Evolutionary conservation across 805 yeast genomes (phyloP), one percentile per base, ranked within the genome.

Genomic region (Lipomyces starkeyi): DNA sequence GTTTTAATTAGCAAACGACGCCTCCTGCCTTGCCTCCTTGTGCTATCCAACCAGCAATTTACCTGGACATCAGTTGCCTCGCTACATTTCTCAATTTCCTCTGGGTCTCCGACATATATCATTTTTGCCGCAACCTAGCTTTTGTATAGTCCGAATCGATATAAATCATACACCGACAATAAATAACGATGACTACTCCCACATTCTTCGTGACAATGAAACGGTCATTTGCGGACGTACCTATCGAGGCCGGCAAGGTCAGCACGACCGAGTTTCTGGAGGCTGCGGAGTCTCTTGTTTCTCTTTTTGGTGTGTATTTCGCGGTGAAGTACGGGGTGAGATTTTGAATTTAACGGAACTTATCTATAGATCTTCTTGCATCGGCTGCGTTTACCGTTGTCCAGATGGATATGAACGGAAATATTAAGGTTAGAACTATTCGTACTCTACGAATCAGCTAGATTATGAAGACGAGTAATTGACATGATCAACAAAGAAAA

Each of bases 401-500:
- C 66, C 96, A 91, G 78, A 89, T 84, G 73, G 97, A 92, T 78
- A 88, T 92, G 91, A 88, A 85, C 40, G 97, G 97, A 52, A 92
- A 92, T 80, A 89, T 92, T 78, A 82, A 83, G 76, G 78, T 75
- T 32, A 14, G 35, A 27, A 53, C 14, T 20, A 14, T 43, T 63
- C 59, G 67, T 1, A 13, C 13, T 29, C 14, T 17, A 25, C 32
- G n/a, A 14, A 62, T 13, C 9, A 17, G 22, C 20, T 43, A 17
- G 17, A 43, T 43, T 14, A 3, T 7, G 14, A 37, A 54, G 17
- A 5, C 22, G 20, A 22, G 20, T 61, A 25, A 64, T 49, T 37
- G 56, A 27, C 67, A 22, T 0, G 20, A 17, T 55, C 34, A 7
- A 5, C 17, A 7, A 35, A 75, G 76, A 92, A 92, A 79, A 85